phyloP scores from a whole-genome alignment of 345 rosid species.

The Lumnitzera littorea region DNA sequence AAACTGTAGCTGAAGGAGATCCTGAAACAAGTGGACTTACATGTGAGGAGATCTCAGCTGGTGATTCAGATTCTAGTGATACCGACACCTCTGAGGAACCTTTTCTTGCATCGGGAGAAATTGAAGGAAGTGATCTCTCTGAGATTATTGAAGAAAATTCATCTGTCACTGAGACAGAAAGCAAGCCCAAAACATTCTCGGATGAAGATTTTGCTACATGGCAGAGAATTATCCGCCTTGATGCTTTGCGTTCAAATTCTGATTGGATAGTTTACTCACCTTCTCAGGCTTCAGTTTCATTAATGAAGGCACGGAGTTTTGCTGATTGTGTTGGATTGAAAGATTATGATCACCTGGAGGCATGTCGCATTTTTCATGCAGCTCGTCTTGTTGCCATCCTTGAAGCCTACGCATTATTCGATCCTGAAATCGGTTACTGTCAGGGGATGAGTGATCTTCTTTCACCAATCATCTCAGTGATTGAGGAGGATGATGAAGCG shows the following conservation, averaged over 20 bases:
- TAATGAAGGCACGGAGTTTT: conserved; percentile 37
- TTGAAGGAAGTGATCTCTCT: conserved; percentile 18
- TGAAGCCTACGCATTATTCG: conserved; percentile 84
- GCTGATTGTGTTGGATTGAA: conserved; percentile 66
- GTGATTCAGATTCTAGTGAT: conserved; percentile 46
- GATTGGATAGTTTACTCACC: conserved; percentile 75
- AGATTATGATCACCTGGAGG: conserved; percentile 77
- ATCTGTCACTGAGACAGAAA: conserved; percentile 23
- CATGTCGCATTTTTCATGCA: conserved; percentile 74
- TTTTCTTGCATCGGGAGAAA: conserved; percentile 26
- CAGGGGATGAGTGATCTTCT: conserved; percentile 98
- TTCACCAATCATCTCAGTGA: conserved; percentile 65
- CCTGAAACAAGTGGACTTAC: conserved; percentile 38
- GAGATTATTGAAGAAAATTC: conserved; percentile 24
- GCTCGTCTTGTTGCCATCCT: conserved; percentile 81
- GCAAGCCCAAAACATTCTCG: conserved; percentile 20
- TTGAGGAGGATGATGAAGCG: conserved; percentile 76
- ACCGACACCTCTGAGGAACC: conserved; percentile 57
- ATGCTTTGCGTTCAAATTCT: conserved; percentile 78
- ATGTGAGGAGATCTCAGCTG: conserved; percentile 35
- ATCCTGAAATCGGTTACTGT: conserved; percentile 80
- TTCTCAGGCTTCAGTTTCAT: conserved; percentile 57
- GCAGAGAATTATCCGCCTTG: conserved; percentile 89
- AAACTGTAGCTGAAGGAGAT: conserved; percentile 23
- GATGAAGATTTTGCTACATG: conserved; percentile 77